Conservation (phyloP, 1,284 basidiomycete species). For the Trichosporon coremiiforme region DNA sequence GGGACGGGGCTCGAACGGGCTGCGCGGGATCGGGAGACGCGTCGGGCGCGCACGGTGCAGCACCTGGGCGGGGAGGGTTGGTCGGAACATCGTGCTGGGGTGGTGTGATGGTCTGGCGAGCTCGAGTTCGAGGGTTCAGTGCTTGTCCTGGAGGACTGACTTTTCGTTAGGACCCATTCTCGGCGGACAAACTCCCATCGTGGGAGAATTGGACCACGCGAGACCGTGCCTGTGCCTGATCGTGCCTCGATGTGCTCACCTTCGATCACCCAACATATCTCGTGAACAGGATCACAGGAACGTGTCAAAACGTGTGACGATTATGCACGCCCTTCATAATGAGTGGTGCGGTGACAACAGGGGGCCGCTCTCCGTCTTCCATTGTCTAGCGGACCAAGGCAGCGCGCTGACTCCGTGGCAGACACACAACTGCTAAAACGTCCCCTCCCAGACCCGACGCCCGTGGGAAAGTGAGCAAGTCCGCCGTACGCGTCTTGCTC, state of each 20-base stretch:
- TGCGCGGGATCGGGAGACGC: slow-evolving; percentile 40
- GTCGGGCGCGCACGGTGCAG: slow-evolving; percentile 50
- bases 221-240: not conserved
- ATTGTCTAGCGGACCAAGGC: too few relatives aligned
- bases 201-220: slow-evolving; percentile 2
- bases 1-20: slow-evolving; percentile 39
- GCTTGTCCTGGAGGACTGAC: not conserved
- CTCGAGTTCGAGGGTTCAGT: not conserved
- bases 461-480: not conserved
- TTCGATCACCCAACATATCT: too few relatives aligned
- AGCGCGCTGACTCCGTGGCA: too few relatives aligned
- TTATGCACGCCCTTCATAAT: too few relatives aligned
- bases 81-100: slow-evolving; percentile 25
- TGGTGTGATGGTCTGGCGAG: not conserved
- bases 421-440: too few relatives aligned
- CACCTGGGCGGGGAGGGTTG: slow-evolving; percentile 35
- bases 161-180: slow-evolving; percentile 10
- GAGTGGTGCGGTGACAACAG: too few relatives aligned
- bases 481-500: too few relatives aligned
- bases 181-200: not conserved
- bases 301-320: too few relatives aligned
- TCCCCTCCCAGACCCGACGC: too few relatives aligned
- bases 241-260: not conserved
- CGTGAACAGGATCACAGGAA: too few relatives aligned
- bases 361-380: too few relatives aligned